A percentile compares a stretch with the other conserved stretches of the same genome.
Evolutionary conservation across 176 grass and related monocot genomes (phyloP).

Genomic region (Oryza glaberrima): DNA sequence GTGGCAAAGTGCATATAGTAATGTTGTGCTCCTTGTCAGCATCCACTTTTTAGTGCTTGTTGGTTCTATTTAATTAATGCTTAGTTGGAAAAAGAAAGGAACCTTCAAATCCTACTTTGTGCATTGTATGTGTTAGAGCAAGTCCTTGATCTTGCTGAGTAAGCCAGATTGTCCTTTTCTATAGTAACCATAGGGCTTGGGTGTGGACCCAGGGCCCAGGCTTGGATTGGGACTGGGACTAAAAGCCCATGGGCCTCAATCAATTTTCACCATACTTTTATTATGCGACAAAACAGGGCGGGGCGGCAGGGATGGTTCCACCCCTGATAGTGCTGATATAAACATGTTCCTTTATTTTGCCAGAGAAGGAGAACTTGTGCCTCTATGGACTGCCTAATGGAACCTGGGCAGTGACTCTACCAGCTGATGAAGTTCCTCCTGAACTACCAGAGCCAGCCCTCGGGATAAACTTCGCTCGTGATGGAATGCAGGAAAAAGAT

Average conservation of each 20-base stretch:
- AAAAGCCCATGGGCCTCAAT: background rate
- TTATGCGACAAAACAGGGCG: background rate
- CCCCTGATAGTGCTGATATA: constrained; percentile 7
- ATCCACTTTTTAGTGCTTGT: background rate
- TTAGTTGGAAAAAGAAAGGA: background rate
- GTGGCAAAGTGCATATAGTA: background rate
- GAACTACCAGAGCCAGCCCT: constrained; percentile 75
- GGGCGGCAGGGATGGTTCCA: background rate
- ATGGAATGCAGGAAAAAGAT: constrained; percentile 56
- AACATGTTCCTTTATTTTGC: constrained; percentile 18
- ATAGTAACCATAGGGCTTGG: background rate
- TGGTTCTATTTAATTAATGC: constrained; percentile 14
- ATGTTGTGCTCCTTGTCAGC: background rate
- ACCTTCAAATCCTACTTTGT: background rate
- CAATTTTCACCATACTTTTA: background rate
- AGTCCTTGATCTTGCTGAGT: constrained; percentile 2
- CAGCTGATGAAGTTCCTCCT: constrained; percentile 62
- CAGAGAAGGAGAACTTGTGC: constrained; percentile 82
- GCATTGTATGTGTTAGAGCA: background rate
- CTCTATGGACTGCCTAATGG: constrained; percentile 62
- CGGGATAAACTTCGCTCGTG: constrained; percentile 85
- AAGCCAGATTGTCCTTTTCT: background rate
- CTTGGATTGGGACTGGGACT: background rate
- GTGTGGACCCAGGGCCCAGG: too few relatives aligned
- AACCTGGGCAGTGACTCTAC: constrained; percentile 67